A percentile compares a stretch with the other conserved stretches of the same genome.
phyloP scores from a whole-genome alignment of 768 basidiomycete species.

The Hypholoma fasciculare region DNA sequence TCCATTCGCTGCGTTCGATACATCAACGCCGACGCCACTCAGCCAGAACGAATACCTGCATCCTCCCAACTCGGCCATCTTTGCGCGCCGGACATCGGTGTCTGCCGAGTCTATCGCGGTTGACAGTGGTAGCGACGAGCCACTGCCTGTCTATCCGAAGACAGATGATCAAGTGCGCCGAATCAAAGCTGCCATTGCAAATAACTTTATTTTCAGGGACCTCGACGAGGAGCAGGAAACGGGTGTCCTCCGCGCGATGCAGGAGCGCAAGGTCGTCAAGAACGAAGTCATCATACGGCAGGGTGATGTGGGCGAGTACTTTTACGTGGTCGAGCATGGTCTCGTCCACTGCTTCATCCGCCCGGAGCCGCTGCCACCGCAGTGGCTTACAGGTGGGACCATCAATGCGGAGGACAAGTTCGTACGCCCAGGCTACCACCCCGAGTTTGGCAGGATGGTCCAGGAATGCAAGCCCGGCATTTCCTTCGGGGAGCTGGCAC shows the following conservation, averaged over 20 bases:
- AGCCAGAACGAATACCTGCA: slow-evolving; percentile 68
- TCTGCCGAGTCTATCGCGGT: slow-evolving; percentile 96
- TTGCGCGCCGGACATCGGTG: slow-evolving; percentile 92
- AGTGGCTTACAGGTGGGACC: slow-evolving; percentile 50
- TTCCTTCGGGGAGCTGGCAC: slow-evolving; percentile 93
- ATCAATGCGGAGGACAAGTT: slow-evolving; percentile 52
- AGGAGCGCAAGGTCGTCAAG: slow-evolving; percentile 69
- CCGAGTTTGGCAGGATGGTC: slow-evolving; percentile 78
- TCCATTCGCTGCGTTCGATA: slow-evolving; percentile 56
- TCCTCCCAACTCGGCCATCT: slow-evolving; percentile 71
- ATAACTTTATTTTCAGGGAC: slow-evolving; percentile 94
- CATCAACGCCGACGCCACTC: slow-evolving; percentile 44
- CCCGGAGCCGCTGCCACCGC: slow-evolving; percentile 62
- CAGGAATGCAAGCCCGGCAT: slow-evolving; percentile 81
- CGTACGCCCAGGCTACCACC: slow-evolving; percentile 64
- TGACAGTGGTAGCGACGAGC: slow-evolving; percentile 61
- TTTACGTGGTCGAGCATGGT: slow-evolving; percentile 95
- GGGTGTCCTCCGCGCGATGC: slow-evolving; percentile 94
- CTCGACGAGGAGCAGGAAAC: slow-evolving; percentile 95
- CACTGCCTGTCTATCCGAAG: slow-evolving; percentile 78
- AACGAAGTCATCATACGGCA: slow-evolving; percentile 95
- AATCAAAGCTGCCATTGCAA: slow-evolving; percentile 83
- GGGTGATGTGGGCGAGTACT: slow-evolving; percentile 95
- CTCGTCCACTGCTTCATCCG: slow-evolving; percentile 81
- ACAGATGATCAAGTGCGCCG: slow-evolving; percentile 80